Conservation (phyloP, 768 basidiomycete genomes). For the Naganishia randhawae region DNA sequence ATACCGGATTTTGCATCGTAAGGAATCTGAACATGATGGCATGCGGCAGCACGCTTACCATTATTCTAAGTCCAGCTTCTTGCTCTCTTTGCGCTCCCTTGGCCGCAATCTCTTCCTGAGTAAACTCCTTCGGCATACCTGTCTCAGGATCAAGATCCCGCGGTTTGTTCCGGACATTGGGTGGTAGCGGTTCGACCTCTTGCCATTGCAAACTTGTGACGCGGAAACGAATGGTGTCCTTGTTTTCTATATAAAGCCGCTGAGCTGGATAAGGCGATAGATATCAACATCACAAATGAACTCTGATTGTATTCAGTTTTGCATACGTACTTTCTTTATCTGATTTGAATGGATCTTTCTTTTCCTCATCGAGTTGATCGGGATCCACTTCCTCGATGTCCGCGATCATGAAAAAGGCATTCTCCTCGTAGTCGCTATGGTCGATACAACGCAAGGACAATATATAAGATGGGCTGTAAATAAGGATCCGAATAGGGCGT, state of each 20-base stretch:
- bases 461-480: not conserved
- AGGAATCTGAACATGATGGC: not conserved
- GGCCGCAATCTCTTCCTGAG: slow-evolving; percentile 26
- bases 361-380: not conserved
- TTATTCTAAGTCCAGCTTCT: slow-evolving; percentile 18
- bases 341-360: slow-evolving; percentile 16
- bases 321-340: slow-evolving; percentile 17
- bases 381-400: slow-evolving; percentile 10
- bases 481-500: not conserved
- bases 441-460: too few relatives aligned
- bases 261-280: slow-evolving; percentile 22
- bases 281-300: not conserved
- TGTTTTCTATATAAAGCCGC: slow-evolving; percentile 45
- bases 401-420: slow-evolving; percentile 19
- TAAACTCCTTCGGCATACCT: slow-evolving; percentile 23
- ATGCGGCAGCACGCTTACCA: not conserved
- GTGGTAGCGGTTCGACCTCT: slow-evolving; percentile 47
- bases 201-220: slow-evolving; percentile 48
- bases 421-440: slow-evolving; percentile 19
- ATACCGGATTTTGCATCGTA: not conserved
- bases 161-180: slow-evolving; percentile 30
- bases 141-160: slow-evolving; percentile 29
- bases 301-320: slow-evolving; percentile 18
- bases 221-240: slow-evolving; percentile 48
- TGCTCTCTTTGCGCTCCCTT: slow-evolving; percentile 28